Conservation (phyloP, 192 early-diverging fungal species). For the Coemansia sp. region DNA sequence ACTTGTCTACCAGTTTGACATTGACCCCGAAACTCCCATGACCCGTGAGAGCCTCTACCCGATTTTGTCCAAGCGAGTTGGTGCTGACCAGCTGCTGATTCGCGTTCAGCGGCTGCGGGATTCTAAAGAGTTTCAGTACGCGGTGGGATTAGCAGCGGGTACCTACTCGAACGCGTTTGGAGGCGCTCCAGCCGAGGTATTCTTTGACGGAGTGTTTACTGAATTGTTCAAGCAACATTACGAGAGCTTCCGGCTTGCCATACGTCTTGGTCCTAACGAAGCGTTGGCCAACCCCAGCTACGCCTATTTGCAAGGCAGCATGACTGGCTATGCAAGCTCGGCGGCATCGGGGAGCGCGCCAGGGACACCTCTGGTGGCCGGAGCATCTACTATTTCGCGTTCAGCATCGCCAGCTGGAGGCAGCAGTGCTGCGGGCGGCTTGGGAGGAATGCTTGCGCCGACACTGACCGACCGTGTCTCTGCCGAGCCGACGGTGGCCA, state of each 20-base stretch:
- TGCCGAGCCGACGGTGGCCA: conserved; percentile 13
- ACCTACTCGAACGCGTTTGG: conserved; percentile 61
- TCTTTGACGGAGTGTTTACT: conserved; percentile 79
- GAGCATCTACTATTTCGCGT: conserved; percentile 13
- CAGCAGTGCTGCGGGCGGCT: not conserved
- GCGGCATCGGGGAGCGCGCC: conserved; percentile 16
- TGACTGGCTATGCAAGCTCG: conserved; percentile 24
- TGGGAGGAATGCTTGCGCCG: not conserved
- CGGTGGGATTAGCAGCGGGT: conserved; percentile 57
- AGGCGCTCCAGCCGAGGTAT: conserved; percentile 61
- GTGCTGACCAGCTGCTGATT: conserved; percentile 78
- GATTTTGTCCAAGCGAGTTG: conserved; percentile 81
- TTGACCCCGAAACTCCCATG: conserved; percentile 73
- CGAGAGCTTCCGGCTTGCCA: conserved; percentile 54
- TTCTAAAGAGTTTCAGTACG: conserved; percentile 72
- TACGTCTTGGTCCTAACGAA: conserved; percentile 25
- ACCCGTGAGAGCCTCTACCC: conserved; percentile 66
- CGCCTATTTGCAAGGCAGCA: conserved; percentile 29
- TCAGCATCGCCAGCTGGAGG: conserved; percentile 21
- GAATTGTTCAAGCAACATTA: conserved; percentile 79
- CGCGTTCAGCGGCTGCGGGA: conserved; percentile 83
- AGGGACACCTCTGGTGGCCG: conserved; percentile 26
- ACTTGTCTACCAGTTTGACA: conserved; percentile 83
- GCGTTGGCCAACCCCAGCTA: conserved; percentile 31
- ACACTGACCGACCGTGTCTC: not conserved